phyloP scores from a whole-genome alignment of 345 rosid species.

The Hibiscus syriacus region DNA sequence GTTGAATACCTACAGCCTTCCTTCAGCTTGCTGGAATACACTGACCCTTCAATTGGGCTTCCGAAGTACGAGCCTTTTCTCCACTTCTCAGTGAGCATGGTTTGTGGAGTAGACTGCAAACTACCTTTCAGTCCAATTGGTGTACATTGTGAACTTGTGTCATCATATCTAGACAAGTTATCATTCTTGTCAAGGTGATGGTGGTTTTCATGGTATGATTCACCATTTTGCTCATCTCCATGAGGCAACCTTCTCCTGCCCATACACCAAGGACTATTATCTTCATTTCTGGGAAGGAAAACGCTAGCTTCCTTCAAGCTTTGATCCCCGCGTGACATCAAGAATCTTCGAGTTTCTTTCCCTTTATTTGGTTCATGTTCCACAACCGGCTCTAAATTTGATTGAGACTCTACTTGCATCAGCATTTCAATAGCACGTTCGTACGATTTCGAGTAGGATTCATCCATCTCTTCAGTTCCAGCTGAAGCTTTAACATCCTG shows the following conservation, averaged over 20 bases:
- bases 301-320: constrained; percentile 6
- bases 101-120: not conserved
- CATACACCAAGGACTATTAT: not conserved
- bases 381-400: constrained; percentile 1
- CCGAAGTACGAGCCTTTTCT: not conserved
- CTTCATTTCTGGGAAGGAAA: constrained; percentile 4
- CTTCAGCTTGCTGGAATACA: not conserved
- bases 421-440: constrained; percentile 58
- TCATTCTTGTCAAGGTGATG: no score
- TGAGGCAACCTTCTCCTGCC: not conserved
- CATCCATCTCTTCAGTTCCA: constrained; percentile 38
- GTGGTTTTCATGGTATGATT: constrained; percentile 1
- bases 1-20: not conserved
- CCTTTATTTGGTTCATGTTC: constrained; percentile 2
- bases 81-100: constrained; percentile 7
- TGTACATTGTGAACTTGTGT: constrained; percentile 9
- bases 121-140: constrained; percentile 7
- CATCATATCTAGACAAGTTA: constrained; percentile 2
- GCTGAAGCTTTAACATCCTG: constrained; percentile 38
- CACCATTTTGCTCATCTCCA: not conserved
- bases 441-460: constrained; percentile 49
- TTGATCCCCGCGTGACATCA: not conserved
- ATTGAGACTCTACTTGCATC: constrained; percentile 27
- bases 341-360: not conserved
- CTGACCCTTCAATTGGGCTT: not conserved